Base-by-base conservation (phyloP, 768 basidiomycete genomes). In the Tulasnella sp. region DNA sequence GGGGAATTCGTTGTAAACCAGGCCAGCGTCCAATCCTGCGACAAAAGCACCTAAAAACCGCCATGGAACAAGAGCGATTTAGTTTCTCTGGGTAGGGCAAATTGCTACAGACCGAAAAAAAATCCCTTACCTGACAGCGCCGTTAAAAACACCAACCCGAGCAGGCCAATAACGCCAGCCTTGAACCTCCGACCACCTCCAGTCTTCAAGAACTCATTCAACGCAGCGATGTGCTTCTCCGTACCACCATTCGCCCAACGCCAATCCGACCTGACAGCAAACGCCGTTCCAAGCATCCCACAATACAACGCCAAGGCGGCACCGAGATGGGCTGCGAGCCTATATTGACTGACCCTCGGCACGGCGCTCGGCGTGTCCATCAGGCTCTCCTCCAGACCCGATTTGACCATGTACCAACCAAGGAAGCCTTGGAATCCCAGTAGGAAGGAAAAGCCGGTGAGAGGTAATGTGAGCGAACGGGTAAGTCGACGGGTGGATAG, bases 351-450 rank as follows among this genome's bases (percentile, higher is more conserved):
- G 8, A 99, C 96, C 5, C 96, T 85, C 1, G 96, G 94, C 5
- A 95, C 86, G 10, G 88, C 84, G 15, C 85, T 86, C 3, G 88
- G 87, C 7, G 79, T 84, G 4, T 84, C 78, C 73, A 97, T 77
- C 55, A 89, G 75, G 10, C 86, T 80, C 55, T 88, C 81, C 66
- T 93, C 87, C 10, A 99, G 76, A 1, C 96, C 96, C 11, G 93
- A 97, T 70, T 94, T 87, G 58, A 99, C 96, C 96, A 99, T 99
- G 76, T 98, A 97, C 96, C 96, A 99, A 26, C 96, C 96, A 19
- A 99, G 77, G 19, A 80, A 77, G 48, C 96, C 96, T 71, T 99
- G 93, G 19, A 82, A 84, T 27, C 93, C 96, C 52, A 99, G 85
- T 30, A 97, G 80, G 0, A 83, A 68, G 0, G 85, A 86, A 64